These are phyloP conservation scores for Pittosporum tobira DNA, from an alignment of 129 eudicot genomes.

Conservation along the genomic window DNA sequence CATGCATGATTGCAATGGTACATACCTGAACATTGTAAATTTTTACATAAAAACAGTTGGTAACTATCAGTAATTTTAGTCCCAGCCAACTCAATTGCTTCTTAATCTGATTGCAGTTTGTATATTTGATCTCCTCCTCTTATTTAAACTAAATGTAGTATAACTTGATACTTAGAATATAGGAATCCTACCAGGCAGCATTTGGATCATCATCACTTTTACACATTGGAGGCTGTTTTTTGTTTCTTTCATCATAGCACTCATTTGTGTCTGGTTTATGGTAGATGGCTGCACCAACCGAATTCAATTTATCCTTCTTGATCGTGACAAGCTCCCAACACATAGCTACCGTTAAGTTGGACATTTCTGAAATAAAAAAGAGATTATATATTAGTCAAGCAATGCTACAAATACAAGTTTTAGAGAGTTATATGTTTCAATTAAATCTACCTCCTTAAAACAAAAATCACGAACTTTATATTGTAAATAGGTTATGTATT, in stretches of 20 bases:
- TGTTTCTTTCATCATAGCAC: slow-evolving; percentile 63
- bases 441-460: neutral
- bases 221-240: slow-evolving; percentile 64
- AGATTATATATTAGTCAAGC: neutral
- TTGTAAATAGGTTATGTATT: neutral
- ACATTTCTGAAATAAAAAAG: slow-evolving; percentile 47
- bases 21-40: slow-evolving; percentile 45
- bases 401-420: neutral
- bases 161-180: neutral
- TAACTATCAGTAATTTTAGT: neutral
- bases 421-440: too few species aligned
- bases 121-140: neutral
- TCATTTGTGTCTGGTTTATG: slow-evolving; percentile 72
- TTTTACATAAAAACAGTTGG: neutral
- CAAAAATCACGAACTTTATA: neutral
- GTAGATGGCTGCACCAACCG: slow-evolving; percentile 67
- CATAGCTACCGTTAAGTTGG: slow-evolving; percentile 59
- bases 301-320: slow-evolving; percentile 56
- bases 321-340: slow-evolving; percentile 87
- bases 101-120: neutral
- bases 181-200: slow-evolving; percentile 67
- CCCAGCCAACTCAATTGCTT: neutral
- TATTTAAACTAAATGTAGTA: neutral
- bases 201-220: slow-evolving; percentile 76
- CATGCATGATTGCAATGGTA: slow-evolving; percentile 76